A percentile compares a stretch with the other conserved stretches of the same genome.
Evolutionary conservation across 257 asterid genomes (phyloP).

Genomic region (Scutellaria minor): DNA sequence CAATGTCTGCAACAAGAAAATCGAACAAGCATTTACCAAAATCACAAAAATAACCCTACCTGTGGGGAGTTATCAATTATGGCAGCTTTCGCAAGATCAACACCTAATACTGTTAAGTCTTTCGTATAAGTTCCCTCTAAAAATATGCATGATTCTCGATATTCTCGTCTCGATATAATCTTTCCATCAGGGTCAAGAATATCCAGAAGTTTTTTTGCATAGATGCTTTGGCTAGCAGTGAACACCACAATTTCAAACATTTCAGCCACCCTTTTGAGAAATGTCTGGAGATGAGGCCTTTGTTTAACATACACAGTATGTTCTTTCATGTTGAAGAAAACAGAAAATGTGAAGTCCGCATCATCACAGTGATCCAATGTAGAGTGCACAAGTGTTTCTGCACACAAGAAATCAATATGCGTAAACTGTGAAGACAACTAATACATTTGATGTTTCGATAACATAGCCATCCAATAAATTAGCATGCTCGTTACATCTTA

Average conservation of each 20-base stretch:
- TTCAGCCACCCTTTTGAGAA: slow-evolving; percentile 82
- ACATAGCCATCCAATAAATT: neutral
- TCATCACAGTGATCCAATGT: slow-evolving; percentile 74
- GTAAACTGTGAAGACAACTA: slow-evolving; percentile 16
- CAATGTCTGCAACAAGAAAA: slow-evolving; percentile 27
- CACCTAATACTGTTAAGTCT: slow-evolving; percentile 93
- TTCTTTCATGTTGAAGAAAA: slow-evolving; percentile 86
- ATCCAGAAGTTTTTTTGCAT: slow-evolving; percentile 82
- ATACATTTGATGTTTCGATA: slow-evolving; percentile 21
- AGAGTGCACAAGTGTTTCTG: slow-evolving; percentile 99
- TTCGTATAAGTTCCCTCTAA: slow-evolving; percentile 75
- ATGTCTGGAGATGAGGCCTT: slow-evolving; percentile 82
- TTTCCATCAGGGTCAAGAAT: slow-evolving; percentile 90
- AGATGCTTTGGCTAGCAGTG: slow-evolving; percentile 98
- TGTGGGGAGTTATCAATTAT: slow-evolving; percentile 94
- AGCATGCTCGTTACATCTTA: neutral
- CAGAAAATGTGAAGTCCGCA: slow-evolving; percentile 91
- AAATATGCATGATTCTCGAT: slow-evolving; percentile 92
- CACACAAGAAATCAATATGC: slow-evolving; percentile 34
- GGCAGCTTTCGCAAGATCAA: slow-evolving; percentile 89
- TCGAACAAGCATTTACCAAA: neutral
- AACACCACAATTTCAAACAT: slow-evolving; percentile 86
- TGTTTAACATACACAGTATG: slow-evolving; percentile 78
- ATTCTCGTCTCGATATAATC: slow-evolving; percentile 78
- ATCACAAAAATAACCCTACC: slow-evolving; percentile 49